Evolutionary conservation across 2,329 filamentous ascomycete species (phyloP).

Genomic region (Epichloe aotearoae): DNA sequence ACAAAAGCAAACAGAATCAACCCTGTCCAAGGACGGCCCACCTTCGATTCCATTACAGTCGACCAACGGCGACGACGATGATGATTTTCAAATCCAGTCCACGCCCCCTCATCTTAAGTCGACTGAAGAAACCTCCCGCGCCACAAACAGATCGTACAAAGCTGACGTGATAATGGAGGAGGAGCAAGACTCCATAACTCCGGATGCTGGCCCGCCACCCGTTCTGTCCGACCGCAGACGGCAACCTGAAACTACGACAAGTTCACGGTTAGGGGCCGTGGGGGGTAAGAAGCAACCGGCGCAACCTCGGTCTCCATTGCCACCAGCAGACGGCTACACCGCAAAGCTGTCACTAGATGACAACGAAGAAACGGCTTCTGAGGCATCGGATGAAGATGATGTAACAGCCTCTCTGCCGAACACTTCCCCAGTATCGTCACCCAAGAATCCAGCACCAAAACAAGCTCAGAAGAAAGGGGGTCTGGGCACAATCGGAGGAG

Average conservation of each 20-base stretch:
- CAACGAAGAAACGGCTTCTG: conserved; percentile 31
- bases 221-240: conserved; percentile 7
- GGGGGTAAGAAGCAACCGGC: conserved; percentile 20
- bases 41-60: neutral
- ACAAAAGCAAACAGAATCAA: conserved; percentile 7
- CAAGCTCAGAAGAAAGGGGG: conserved; percentile 15
- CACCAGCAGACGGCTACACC: conserved; percentile 2
- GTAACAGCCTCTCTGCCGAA: conserved; percentile 12
- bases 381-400: conserved; percentile 22
- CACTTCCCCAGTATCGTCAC: conserved; percentile 11
- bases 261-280: conserved; percentile 22
- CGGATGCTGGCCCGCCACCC: conserved; percentile 10
- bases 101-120: conserved; percentile 28
- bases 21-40: conserved; percentile 2
- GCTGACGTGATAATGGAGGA: conserved; percentile 22
- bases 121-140: conserved; percentile 11
- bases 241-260: conserved; percentile 9
- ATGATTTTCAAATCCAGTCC: conserved; percentile 38
- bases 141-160: conserved; percentile 6
- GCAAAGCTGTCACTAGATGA: conserved; percentile 7
- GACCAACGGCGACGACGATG: conserved; percentile 25
- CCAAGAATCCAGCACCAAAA: conserved; percentile 8
- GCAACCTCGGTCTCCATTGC: conserved; percentile 11
- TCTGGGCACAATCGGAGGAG: conserved; percentile 29
- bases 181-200: conserved; percentile 13